These are phyloP conservation scores for Sophora flavescens DNA, from an alignment of 306 rosid genomes.

Conservation along the genomic window DNA sequence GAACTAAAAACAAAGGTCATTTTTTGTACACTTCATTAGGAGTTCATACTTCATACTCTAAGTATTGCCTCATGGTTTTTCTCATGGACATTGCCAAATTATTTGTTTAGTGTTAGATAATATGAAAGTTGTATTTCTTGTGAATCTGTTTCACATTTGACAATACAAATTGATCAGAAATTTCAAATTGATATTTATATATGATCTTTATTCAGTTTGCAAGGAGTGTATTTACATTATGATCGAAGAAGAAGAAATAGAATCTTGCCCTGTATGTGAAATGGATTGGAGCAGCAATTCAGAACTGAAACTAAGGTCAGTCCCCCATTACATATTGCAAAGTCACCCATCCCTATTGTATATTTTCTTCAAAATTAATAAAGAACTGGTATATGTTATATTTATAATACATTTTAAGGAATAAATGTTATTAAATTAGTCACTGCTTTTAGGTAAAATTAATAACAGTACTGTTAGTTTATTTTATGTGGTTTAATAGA, in stretches of 20 bases:
- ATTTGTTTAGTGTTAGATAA: constrained; percentile 6
- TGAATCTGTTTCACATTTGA: not conserved
- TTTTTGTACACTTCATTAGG: not conserved
- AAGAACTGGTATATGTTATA: no score
- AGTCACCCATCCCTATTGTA: not conserved
- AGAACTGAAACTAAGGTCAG: constrained; percentile 52
- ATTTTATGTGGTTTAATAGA: no score
- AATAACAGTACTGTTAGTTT: no score
- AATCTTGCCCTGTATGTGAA: constrained; percentile 46
- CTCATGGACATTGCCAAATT: constrained; percentile 2
- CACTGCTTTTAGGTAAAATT: no score
- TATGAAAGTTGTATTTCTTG: constrained; percentile 13
- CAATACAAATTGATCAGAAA: constrained; percentile 14
- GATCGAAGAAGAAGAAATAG: constrained; percentile 70
- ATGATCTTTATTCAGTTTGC: constrained; percentile 72
- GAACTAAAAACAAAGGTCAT: no score
- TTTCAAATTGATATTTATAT: constrained; percentile 25
- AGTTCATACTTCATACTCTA: not conserved
- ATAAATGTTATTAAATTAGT: no score
- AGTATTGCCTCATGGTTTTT: not conserved
- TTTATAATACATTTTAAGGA: no score
- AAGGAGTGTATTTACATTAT: constrained; percentile 79
- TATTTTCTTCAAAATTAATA: not conserved
- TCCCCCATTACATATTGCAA: not conserved
- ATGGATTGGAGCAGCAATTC: no score